Evolutionary conservation across 257 asterid species (phyloP).

Genomic region (Nicotiana undulata): DNA sequence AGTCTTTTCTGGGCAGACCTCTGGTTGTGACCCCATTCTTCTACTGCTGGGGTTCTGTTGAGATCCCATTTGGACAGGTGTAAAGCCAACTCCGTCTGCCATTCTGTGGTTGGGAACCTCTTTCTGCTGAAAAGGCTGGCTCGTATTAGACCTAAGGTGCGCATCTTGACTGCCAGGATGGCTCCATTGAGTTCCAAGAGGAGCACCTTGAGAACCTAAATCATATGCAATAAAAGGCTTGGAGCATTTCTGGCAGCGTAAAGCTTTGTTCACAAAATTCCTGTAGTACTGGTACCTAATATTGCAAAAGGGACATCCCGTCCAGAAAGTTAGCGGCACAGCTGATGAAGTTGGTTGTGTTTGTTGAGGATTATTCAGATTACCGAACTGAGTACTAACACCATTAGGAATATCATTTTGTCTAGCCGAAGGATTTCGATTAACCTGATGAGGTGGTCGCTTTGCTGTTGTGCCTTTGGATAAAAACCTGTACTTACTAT

Average conservation of each 20-base stretch:
- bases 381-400: conserved; percentile 18
- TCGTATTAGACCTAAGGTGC: conserved; percentile 16
- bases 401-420: conserved; percentile 29
- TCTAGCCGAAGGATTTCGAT: conserved; percentile 22
- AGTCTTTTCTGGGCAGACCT: conserved; percentile 16
- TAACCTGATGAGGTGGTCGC: conserved; percentile 37
- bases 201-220: conserved; percentile 30
- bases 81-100: conserved; percentile 17
- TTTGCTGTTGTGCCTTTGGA: conserved; percentile 28
- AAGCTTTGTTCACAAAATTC: conserved; percentile 15
- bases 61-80: conserved; percentile 22
- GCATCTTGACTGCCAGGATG: conserved; percentile 28
- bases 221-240: conserved; percentile 36
- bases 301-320: conserved; percentile 59
- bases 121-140: conserved; percentile 23
- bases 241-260: conserved; percentile 46
- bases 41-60: conserved; percentile 21
- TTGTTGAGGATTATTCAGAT: conserved; percentile 29
- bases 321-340: conserved; percentile 34
- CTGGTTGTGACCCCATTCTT: conserved; percentile 24
- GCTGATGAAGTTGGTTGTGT: conserved; percentile 24
- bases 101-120: conserved; percentile 15
- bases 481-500: conserved; percentile 30
- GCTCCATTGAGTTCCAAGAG: conserved; percentile 16
- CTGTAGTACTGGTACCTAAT: conserved; percentile 32